phyloP scores from a whole-genome alignment of 2,329 filamentous ascomycete species.

The Lachnellula suecica region DNA sequence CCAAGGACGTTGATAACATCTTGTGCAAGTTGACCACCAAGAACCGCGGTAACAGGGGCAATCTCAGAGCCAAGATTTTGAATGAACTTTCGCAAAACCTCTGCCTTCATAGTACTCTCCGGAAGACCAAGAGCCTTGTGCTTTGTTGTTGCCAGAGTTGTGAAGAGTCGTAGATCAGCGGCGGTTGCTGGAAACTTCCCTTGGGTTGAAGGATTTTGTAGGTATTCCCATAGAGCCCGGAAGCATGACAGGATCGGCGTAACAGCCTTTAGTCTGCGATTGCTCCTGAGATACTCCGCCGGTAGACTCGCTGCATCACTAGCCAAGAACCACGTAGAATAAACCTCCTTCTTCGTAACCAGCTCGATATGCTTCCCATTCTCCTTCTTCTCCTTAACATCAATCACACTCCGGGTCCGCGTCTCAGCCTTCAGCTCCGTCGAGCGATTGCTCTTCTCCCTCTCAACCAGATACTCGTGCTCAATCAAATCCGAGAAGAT shows the following conservation, averaged over 20 bases:
- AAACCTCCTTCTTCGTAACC: conserved; percentile 88
- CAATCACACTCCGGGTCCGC: conserved; percentile 72
- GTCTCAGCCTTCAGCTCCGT: conserved; percentile 66
- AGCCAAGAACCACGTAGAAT: conserved; percentile 84
- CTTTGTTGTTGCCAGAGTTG: conserved; percentile 72
- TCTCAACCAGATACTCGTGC: conserved; percentile 87
- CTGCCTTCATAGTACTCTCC: conserved; percentile 62
- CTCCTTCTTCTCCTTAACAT: conserved; percentile 69
- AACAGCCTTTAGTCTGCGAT: conserved; percentile 72
- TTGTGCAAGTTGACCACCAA: conserved; percentile 89
- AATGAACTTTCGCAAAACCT: conserved; percentile 80
- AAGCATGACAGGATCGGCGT: conserved; percentile 82
- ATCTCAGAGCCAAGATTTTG: conserved; percentile 84
- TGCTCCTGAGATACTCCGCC: conserved; percentile 66
- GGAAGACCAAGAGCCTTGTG: conserved; percentile 74
- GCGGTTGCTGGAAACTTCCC: conserved; percentile 52
- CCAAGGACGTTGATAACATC: conserved; percentile 97
- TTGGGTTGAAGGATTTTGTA: conserved; percentile 60
- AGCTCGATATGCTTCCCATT: conserved; percentile 74
- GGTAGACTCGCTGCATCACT: conserved; percentile 73
- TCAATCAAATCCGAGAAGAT: conserved; percentile 91
- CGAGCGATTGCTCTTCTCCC: conserved; percentile 74
- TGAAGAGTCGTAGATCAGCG: conserved; percentile 74
- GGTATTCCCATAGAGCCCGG: conserved; percentile 87
- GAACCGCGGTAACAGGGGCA: conserved; percentile 80